These are phyloP conservation scores for Aspergillus funiculosus DNA, from an alignment of 495 filamentous ascomycete genomes.

Conservation along the genomic window DNA sequence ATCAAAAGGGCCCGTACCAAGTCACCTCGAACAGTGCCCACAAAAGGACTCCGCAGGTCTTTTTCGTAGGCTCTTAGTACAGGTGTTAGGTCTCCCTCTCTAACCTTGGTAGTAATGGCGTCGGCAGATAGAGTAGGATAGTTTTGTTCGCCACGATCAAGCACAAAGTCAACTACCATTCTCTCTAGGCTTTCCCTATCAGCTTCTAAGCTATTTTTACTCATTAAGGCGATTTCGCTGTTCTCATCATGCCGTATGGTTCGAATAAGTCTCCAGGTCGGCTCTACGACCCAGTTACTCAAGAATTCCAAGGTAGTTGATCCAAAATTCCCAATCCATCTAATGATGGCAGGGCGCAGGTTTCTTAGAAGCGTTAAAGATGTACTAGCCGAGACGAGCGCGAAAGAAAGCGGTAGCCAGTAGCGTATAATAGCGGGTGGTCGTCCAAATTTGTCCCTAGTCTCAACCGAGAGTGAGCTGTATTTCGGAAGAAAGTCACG, in stretches of 20 bases:
- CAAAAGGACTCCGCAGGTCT: constrained; percentile 72
- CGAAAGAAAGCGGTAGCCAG: constrained; percentile 66
- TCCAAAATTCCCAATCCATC: constrained; percentile 72
- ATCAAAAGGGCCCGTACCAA: constrained; percentile 87
- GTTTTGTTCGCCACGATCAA: constrained; percentile 59
- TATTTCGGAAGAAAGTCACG: constrained; percentile 55
- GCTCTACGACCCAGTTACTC: constrained; percentile 90
- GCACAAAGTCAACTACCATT: constrained; percentile 94
- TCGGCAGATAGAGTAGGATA: constrained; percentile 36
- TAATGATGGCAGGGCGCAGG: constrained; percentile 62
- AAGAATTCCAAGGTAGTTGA: constrained; percentile 81
- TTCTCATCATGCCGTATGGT: constrained; percentile 88
- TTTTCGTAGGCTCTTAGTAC: constrained; percentile 85
- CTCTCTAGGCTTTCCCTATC: constrained; percentile 88
- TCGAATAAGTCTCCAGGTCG: constrained; percentile 70
- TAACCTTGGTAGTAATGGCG: constrained; percentile 67
- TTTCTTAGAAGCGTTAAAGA: constrained; percentile 69
- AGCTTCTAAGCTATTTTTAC: constrained; percentile 77
- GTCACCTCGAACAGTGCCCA: constrained; percentile 74
- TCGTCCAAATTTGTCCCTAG: constrained; percentile 57
- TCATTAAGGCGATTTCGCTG: constrained; percentile 94
- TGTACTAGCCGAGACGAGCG: constrained; percentile 70
- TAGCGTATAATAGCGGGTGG: constrained; percentile 75
- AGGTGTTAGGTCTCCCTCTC: constrained; percentile 87
- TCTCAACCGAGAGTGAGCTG: constrained; percentile 40